A percentile compares a stretch with the other conserved stretches of the same genome.
Evolutionary conservation across 2,329 filamentous ascomycete species (phyloP).

Genomic region (Paramyrothecium roridum): DNA sequence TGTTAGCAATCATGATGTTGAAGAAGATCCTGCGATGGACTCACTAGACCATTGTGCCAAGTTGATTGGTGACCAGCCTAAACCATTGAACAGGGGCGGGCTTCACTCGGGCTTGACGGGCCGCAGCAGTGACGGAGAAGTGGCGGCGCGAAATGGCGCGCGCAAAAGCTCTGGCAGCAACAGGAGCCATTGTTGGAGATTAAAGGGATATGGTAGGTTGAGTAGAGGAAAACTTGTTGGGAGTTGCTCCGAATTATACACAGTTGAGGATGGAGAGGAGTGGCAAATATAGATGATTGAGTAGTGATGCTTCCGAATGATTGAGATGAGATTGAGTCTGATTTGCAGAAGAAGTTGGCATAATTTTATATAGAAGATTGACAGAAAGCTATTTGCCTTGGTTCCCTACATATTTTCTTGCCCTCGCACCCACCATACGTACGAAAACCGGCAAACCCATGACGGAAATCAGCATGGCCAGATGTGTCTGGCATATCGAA

Average conservation of each 20-base stretch:
- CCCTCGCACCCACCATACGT: too few relatives aligned
- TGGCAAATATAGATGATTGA: too few relatives aligned
- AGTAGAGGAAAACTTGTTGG: constrained; percentile 2
- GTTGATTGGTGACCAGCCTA: neutral
- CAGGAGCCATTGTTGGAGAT: constrained; percentile 20
- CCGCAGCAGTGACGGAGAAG: constrained; percentile 19
- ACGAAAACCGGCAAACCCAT: too few relatives aligned
- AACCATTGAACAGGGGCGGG: constrained; percentile 25
- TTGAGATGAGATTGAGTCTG: too few relatives aligned
- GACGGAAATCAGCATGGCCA: neutral
- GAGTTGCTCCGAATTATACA: neutral
- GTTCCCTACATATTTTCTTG: too few relatives aligned
- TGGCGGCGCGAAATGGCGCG: constrained; percentile 26
- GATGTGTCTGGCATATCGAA: neutral
- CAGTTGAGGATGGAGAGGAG: too few relatives aligned
- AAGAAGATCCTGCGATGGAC: constrained; percentile 5
- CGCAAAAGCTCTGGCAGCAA: constrained; percentile 22
- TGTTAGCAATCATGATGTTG: constrained; percentile 6
- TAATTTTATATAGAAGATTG: too few relatives aligned
- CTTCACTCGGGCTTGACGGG: constrained; percentile 9
- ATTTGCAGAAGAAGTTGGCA: too few relatives aligned
- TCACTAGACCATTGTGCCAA: constrained; percentile 23
- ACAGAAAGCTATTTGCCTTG: too few relatives aligned
- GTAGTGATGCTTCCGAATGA: too few relatives aligned
- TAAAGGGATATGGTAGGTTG: constrained; percentile 8